Conservation (phyloP, 805 yeast species). For the Cyberlindnera japonica region DNA sequence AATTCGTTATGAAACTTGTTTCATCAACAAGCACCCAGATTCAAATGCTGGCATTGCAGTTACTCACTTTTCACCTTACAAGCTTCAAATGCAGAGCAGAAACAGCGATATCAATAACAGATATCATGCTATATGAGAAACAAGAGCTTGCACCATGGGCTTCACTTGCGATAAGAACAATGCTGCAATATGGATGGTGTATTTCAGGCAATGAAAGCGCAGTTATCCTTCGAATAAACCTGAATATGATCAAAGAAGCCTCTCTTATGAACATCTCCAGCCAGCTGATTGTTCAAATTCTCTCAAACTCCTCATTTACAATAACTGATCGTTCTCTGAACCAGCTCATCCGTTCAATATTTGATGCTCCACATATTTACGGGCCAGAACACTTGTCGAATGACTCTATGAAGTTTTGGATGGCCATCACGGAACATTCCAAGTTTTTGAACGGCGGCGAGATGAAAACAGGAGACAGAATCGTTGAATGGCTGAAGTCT, state of each 20-base stretch:
- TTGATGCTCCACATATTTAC: constrained; percentile 53
- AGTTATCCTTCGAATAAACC: constrained; percentile 29
- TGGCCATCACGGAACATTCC: constrained; percentile 35
- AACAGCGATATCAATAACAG: constrained; percentile 4
- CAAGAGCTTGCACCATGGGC: constrained; percentile 15
- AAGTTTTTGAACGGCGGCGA: constrained; percentile 31
- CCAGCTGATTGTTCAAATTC: constrained; percentile 20
- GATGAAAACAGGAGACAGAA: constrained; percentile 30
- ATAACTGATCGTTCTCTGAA: constrained; percentile 38
- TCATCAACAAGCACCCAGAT: constrained; percentile 1
- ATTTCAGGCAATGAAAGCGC: constrained; percentile 17
- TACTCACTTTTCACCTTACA: constrained; percentile 28
- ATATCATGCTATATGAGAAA: constrained; percentile 16
- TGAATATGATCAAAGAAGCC: constrained; percentile 32
- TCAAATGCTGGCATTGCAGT: constrained; percentile 26
- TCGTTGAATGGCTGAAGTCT: constrained; percentile 48
- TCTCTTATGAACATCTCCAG: constrained; percentile 25
- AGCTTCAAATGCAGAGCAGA: constrained; percentile 5
- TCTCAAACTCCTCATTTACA: constrained; percentile 11
- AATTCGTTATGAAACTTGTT: constrained; percentile 21
- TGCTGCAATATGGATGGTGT: constrained; percentile 21
- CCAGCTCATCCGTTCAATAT: constrained; percentile 45
- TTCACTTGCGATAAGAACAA: constrained; percentile 15
- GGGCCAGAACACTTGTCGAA: constrained; percentile 53
- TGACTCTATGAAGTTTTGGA: constrained; percentile 55